Evolutionary conservation across 306 rosid species (phyloP), one percentile per base, ranked within the genome.

Genomic region (Prinsepia uniflora): DNA sequence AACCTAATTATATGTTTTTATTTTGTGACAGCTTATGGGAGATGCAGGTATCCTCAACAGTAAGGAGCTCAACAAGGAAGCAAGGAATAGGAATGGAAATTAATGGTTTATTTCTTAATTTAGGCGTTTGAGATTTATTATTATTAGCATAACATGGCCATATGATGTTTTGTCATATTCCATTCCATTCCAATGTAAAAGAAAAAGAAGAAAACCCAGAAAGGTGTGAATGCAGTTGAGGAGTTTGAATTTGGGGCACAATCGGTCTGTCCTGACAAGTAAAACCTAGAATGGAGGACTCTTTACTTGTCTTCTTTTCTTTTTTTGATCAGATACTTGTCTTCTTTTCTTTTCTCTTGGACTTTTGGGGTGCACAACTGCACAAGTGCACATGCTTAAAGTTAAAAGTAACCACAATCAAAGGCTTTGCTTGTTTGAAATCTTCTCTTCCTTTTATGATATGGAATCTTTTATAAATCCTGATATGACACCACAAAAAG

Each of bases 31-130:
- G 88, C 83, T 49, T 84, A 81, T 73, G 88, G 85, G 39, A 22
- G 68, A 52, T 84, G 88, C 71, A 57, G 82, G 75, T 84, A 84
- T 75, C 77, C 85, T 60, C 87, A 81, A 67, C 85, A 80, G 79
- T 84, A 47, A 42, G 30, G 1, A 47, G 71, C 7, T 18, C 63
- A n/a, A 45, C 7, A 44, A 20, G 34, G 14, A 62, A 59, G 18
- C 40, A 58, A 55, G 15, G 12, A 10, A 60, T 17, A 13, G 43
- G n/a, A 39, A 18, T 24, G 30, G 12, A 52, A 11, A 24, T 22
- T 13, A 30, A 73, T 75, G 78, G 76, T 68, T 48, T 48, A 48
- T 53, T 18, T 53, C 30, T 18, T 3, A 18, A 53, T 9, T 9
- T 18, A 3, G 7, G 11, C 30, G 30, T n/a, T 10, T 75, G 43